phyloP scores from a whole-genome alignment of 805 yeast genomes.

The Millerozyma miso region DNA sequence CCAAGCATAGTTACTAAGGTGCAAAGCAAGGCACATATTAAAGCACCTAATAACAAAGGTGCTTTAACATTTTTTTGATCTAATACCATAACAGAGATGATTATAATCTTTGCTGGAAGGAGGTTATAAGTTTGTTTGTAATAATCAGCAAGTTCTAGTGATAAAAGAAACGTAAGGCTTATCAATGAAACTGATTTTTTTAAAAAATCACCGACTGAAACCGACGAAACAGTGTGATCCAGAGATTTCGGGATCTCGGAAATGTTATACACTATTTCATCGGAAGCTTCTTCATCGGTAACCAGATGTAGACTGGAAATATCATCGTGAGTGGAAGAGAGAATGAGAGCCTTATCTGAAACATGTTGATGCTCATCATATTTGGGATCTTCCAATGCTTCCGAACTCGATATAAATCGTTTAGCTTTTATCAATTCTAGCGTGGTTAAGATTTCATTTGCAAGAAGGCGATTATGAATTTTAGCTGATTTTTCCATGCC shows the following conservation, averaged over 20 bases:
- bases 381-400: background rate
- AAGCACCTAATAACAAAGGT: background rate
- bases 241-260: background rate
- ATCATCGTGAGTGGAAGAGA: constrained; percentile 3
- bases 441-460: constrained; percentile 15
- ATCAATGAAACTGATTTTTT: background rate
- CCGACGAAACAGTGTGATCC: background rate
- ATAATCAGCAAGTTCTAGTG: background rate
- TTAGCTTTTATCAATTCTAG: constrained; percentile 20
- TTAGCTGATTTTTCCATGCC: constrained; percentile 1
- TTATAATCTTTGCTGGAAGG: background rate
- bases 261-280: background rate
- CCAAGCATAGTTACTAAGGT: background rate
- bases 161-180: background rate
- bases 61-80: background rate
- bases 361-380: background rate
- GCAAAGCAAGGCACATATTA: background rate
- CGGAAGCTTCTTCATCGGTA: background rate
- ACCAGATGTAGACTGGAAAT: background rate
- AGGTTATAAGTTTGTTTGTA: background rate
- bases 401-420: background rate
- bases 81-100: background rate
- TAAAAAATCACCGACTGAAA: background rate
- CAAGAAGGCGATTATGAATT: constrained; percentile 4
- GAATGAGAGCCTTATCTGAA: constrained; percentile 2